Percentiles rank a stretch among this genome's conserved stretches.
phyloP scores from a whole-genome alignment of 78 protist species.

The Diacronema lutheri region DNA sequence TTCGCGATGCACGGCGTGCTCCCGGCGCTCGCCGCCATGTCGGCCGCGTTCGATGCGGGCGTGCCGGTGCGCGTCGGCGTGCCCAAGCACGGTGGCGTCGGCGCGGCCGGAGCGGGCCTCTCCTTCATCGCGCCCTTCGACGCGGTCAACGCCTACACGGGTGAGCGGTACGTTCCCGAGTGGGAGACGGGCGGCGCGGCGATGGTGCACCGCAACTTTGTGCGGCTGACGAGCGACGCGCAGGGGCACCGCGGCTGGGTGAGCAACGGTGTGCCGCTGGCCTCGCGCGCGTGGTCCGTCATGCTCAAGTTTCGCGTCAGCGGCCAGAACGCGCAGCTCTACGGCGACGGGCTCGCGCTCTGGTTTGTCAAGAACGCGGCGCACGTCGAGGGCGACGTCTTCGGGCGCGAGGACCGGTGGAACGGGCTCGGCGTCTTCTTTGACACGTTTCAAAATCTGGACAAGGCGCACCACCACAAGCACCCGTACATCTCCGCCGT shows the following conservation, averaged over 20 bases:
- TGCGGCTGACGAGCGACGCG: background rate
- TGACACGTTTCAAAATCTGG: background rate
- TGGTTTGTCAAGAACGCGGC: background rate
- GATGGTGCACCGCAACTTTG: background rate
- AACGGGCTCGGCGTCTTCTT: constrained; percentile 24
- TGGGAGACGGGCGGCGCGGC: constrained; percentile 10
- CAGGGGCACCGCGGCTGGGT: constrained; percentile 5
- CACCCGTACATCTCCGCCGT: background rate
- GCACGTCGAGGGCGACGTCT: background rate
- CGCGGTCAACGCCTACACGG: background rate
- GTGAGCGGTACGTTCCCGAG: background rate
- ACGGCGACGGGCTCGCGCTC: constrained; percentile 15
- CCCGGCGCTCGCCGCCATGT: too few species aligned
- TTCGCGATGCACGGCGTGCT: too few species aligned
- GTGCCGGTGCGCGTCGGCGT: too few species aligned
- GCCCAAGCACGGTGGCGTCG: too few species aligned
- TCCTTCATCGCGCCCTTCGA: background rate
- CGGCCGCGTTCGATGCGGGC: too few species aligned
- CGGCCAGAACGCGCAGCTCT: background rate
- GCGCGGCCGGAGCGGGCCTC: too few species aligned
- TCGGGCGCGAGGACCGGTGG: constrained; percentile 8
- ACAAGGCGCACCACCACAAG: background rate
- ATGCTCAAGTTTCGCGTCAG: background rate
- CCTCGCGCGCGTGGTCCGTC: background rate
- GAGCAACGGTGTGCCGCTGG: background rate